These are phyloP conservation scores for Cordyceps javanica DNA, from an alignment of 2,329 filamentous ascomycete species.

Conservation along the genomic window DNA sequence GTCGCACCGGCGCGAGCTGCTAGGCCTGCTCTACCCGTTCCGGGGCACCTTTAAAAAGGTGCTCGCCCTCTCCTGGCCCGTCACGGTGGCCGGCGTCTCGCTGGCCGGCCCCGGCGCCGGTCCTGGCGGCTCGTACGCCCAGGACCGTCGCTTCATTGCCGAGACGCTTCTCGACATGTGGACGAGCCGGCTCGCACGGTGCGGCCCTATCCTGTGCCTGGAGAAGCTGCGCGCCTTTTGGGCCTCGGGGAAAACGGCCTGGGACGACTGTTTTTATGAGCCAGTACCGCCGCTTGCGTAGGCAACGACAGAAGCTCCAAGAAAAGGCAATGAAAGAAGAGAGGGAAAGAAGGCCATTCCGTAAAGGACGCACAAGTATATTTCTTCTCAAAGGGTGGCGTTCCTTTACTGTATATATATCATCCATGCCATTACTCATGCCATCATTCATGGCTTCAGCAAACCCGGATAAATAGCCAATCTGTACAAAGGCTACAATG, in stretches of 20 bases:
- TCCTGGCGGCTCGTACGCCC: too few species aligned
- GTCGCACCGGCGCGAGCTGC: background rate
- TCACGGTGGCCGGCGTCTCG: background rate
- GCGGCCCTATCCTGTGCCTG: background rate
- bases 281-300: background rate
- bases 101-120: background rate
- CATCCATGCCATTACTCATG: too few species aligned
- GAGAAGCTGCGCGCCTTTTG: background rate
- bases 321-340: too few species aligned
- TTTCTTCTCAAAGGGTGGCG: background rate
- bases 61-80: background rate
- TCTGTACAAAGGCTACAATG: too few species aligned
- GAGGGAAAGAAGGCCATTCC: too few species aligned
- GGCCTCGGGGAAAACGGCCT: background rate
- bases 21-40: background rate
- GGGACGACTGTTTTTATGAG: background rate
- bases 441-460: too few species aligned
- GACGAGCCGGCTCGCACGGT: background rate
- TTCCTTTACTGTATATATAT: background rate
- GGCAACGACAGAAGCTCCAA: background rate
- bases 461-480: too few species aligned
- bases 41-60: background rate
- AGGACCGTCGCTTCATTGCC: background rate
- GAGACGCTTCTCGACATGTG: background rate
- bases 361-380: background rate